These are phyloP conservation scores for Scedosporium dehoogii DNA, from an alignment of 2,329 filamentous ascomycete genomes.

Conservation along the genomic window DNA sequence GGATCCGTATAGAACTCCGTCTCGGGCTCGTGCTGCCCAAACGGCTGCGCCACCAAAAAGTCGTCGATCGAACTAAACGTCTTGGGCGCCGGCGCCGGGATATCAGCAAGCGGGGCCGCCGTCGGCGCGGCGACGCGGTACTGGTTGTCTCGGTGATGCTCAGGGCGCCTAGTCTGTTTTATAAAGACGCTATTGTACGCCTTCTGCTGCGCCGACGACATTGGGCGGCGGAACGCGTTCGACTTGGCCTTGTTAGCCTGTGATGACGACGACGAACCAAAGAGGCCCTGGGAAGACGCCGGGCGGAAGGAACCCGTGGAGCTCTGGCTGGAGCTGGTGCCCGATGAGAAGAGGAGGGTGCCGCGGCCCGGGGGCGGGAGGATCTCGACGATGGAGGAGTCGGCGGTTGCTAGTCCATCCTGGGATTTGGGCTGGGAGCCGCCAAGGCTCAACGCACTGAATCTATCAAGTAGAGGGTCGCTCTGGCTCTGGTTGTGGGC, in stretches of 20 bases:
- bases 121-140: slow-evolving; percentile 36
- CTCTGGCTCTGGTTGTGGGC: slow-evolving; percentile 8
- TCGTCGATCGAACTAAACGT: slow-evolving; percentile 5
- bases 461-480: slow-evolving; percentile 10
- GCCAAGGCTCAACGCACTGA: slow-evolving; percentile 11
- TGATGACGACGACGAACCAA: slow-evolving; percentile 11
- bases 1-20: slow-evolving; percentile 58
- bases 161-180: slow-evolving; percentile 42
- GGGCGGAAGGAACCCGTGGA: slow-evolving; percentile 9
- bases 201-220: slow-evolving; percentile 44
- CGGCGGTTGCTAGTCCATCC: slow-evolving; percentile 6
- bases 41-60: slow-evolving; percentile 8
- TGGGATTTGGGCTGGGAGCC: slow-evolving; percentile 4
- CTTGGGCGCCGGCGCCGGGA: background rate
- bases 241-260: slow-evolving; percentile 9
- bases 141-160: slow-evolving; percentile 43
- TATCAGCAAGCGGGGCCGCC: background rate
- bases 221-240: slow-evolving; percentile 13
- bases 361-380: slow-evolving; percentile 4
- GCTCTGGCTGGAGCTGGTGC: slow-evolving; percentile 6
- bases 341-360: background rate
- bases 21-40: slow-evolving; percentile 17
- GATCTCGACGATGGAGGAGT: slow-evolving; percentile 10
- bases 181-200: slow-evolving; percentile 41
- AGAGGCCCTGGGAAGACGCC: background rate